Evolutionary conservation across 2,329 filamentous ascomycete genomes (phyloP).

Genomic region (Pestalotiopsis sp.): DNA sequence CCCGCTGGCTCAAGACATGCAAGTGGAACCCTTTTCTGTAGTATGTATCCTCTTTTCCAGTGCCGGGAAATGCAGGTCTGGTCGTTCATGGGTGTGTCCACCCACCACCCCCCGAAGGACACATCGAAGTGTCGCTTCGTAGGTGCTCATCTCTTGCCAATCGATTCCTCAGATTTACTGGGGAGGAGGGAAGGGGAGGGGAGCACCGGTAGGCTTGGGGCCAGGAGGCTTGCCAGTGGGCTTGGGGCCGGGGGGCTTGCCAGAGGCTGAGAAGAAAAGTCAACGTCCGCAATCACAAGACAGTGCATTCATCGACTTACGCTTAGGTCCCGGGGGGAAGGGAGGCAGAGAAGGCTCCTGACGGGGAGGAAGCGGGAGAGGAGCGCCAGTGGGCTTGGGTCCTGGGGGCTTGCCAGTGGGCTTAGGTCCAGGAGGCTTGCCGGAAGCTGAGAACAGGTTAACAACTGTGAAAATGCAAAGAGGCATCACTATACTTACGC

Average conservation of each 20-base stretch:
- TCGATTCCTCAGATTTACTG: background rate
- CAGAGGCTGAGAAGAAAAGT: background rate
- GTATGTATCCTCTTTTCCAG: background rate
- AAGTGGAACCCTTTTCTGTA: conserved; percentile 1
- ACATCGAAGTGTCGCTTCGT: background rate
- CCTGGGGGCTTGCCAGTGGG: conserved; percentile 5
- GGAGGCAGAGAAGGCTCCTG: background rate
- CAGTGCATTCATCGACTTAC: background rate
- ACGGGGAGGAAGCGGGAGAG: background rate
- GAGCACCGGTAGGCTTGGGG: conserved; percentile 5
- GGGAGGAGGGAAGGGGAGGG: background rate
- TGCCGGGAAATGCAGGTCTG: conserved; percentile 9
- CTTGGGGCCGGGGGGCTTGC: background rate
- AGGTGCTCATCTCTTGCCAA: background rate
- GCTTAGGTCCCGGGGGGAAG: background rate
- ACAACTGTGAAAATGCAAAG: too few species aligned
- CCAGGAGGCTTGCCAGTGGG: conserved; percentile 5
- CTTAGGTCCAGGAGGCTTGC: background rate
- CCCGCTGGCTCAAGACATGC: background rate
- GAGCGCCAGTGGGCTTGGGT: conserved; percentile 5
- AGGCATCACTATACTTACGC: background rate
- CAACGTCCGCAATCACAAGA: background rate
- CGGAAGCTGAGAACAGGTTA: background rate
- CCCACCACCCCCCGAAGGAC: background rate
- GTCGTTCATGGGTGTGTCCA: background rate